Percentiles rank a stretch among this genome's conserved stretches.
These are phyloP conservation scores for Hyphochytrium catenoides DNA, from an alignment of 352 stramenopile genomes.

Conservation along the genomic window DNA sequence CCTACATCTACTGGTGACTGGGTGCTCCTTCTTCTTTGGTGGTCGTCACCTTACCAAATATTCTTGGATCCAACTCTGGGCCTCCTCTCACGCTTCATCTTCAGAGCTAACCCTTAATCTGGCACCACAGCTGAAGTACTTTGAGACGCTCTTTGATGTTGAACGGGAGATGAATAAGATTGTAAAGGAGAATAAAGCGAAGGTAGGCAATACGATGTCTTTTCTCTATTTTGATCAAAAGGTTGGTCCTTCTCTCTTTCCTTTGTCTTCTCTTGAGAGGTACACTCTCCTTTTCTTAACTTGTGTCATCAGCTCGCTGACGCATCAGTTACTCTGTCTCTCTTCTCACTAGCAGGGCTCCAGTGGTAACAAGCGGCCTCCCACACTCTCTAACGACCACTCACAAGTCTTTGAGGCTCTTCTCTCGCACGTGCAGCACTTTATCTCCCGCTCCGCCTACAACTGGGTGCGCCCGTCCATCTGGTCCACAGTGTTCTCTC, in stretches of 20 bases:
- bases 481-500: conserved; percentile 61
- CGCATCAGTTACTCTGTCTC: neutral
- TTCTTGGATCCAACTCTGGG: too few species aligned
- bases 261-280: conserved; percentile 26
- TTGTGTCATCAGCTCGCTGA: conserved; percentile 5
- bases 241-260: conserved; percentile 6
- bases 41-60: too few species aligned
- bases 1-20: conserved; percentile 4
- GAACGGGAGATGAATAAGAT: conserved; percentile 61
- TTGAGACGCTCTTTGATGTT: conserved; percentile 84
- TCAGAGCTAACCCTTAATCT: too few species aligned
- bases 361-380: conserved; percentile 39
- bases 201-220: conserved; percentile 4
- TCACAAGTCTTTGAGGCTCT: too few species aligned
- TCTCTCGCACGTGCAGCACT: too few species aligned
- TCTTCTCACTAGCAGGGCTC: conserved; percentile 20
- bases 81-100: too few species aligned
- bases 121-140: conserved; percentile 92
- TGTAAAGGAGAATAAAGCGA: conserved; percentile 24
- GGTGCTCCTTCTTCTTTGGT: neutral
- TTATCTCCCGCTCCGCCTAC: too few species aligned
- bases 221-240: conserved; percentile 5
- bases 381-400: too few species aligned
- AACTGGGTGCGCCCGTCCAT: conserved; percentile 78
- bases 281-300: conserved; percentile 8